Evolutionary conservation across 1,139 yeast genomes (phyloP).

Genomic region (Protomyces pachydermus): DNA sequence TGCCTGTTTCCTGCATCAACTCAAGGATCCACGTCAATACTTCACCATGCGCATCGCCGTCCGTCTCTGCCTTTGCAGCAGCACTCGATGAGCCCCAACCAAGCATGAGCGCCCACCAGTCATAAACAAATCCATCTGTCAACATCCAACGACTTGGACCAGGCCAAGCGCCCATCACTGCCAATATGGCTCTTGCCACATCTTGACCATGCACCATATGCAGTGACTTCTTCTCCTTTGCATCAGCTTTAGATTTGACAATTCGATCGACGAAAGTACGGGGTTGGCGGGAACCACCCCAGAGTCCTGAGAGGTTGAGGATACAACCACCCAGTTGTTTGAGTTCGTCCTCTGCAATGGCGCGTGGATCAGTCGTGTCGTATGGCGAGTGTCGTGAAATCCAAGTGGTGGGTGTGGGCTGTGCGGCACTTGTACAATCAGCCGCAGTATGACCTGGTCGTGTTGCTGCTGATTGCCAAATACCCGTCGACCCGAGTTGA

Average conservation of each 20-base stretch:
- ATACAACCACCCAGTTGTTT: slow-evolving; percentile 10
- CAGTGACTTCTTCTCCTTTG: background rate
- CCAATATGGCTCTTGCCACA: slow-evolving; percentile 21
- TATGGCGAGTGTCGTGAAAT: slow-evolving; percentile 17
- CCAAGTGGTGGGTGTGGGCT: background rate
- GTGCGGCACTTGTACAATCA: background rate
- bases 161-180: slow-evolving; percentile 21
- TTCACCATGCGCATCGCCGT: slow-evolving; percentile 4
- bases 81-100: slow-evolving; percentile 16
- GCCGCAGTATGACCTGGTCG: background rate
- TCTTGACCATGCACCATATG: slow-evolving; percentile 24
- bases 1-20: slow-evolving; percentile 13
- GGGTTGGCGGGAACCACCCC: slow-evolving; percentile 25
- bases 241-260: background rate
- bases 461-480: slow-evolving; percentile 6
- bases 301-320: slow-evolving; percentile 11
- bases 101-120: slow-evolving; percentile 24
- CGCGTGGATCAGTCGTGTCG: slow-evolving; percentile 6
- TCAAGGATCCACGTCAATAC: slow-evolving; percentile 14
- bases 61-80: background rate
- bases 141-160: slow-evolving; percentile 24
- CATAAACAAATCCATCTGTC: slow-evolving; percentile 25
- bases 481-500: slow-evolving; percentile 18
- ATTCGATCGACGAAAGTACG: slow-evolving; percentile 1
- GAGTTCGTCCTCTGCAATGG: slow-evolving; percentile 21